Evolutionary conservation across 202 grass and related monocot species (phyloP).

Genomic region (Setaria italica): DNA sequence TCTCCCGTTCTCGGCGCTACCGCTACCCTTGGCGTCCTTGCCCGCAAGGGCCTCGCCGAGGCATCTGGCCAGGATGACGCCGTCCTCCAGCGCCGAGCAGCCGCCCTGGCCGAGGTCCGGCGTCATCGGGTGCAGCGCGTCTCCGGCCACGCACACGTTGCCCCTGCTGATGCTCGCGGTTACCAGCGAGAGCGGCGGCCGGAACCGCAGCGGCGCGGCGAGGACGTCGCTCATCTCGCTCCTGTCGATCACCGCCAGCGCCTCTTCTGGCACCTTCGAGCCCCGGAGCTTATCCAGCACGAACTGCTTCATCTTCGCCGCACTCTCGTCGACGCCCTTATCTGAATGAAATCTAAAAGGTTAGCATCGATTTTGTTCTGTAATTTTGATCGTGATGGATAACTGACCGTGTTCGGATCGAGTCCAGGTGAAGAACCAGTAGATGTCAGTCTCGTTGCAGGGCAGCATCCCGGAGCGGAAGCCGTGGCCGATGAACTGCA

Average conservation of each 20-base stretch:
- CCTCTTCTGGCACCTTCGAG: conserved; percentile 50
- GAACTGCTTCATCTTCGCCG: conserved; percentile 48
- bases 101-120: conserved; percentile 81
- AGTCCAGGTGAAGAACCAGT: conserved; percentile 80
- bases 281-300: conserved; percentile 52
- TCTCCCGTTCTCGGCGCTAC: neutral
- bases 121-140: conserved; percentile 89
- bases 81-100: conserved; percentile 77
- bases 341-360: conserved; percentile 36
- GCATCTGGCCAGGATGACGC: conserved; percentile 62
- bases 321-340: conserved; percentile 46
- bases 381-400: neutral
- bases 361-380: neutral
- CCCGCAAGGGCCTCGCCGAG: conserved; percentile 46
- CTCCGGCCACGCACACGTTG: conserved; percentile 68
- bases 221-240: conserved; percentile 56
- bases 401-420: conserved; percentile 39
- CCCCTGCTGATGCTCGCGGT: conserved; percentile 52
- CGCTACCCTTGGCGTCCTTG: neutral
- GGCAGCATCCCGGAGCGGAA: conserved; percentile 61
- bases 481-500: conserved; percentile 52
- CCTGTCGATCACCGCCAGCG: conserved; percentile 47
- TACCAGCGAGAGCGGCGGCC: conserved; percentile 59
- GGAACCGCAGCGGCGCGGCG: conserved; percentile 56
- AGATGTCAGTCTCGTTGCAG: conserved; percentile 43